phyloP scores from a whole-genome alignment of 352 stramenopile species.

The Bremia lactucae region DNA sequence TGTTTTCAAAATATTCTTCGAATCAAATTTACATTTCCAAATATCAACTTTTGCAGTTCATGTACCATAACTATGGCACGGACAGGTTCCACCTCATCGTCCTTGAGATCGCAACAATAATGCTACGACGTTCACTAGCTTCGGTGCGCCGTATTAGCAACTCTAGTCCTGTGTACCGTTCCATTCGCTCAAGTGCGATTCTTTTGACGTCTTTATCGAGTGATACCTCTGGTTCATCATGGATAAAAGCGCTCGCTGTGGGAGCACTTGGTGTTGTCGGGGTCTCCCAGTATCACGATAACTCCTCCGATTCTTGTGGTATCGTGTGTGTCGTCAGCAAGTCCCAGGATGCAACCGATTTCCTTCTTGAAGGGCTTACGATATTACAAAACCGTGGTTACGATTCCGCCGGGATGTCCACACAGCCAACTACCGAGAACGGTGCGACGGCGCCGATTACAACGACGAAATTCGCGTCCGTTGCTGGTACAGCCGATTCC shows the following conservation, averaged over 20 bases:
- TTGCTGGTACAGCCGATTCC: conserved; percentile 85
- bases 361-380: conserved; percentile 81
- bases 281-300: conserved; percentile 1
- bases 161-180: conserved; percentile 2
- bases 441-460: conserved; percentile 37
- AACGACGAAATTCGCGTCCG: conserved; percentile 93
- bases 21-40: no score
- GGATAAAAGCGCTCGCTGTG: conserved; percentile 11
- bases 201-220: not conserved
- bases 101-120: no score
- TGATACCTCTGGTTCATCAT: conserved; percentile 4
- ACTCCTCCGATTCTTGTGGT: conserved; percentile 40
- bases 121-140: conserved; percentile 14
- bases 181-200: conserved; percentile 1
- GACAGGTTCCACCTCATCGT: no score
- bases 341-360: conserved; percentile 54
- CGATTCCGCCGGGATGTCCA: conserved; percentile 95
- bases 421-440: conserved; percentile 46
- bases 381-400: conserved; percentile 94
- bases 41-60: no score
- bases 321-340: conserved; percentile 73
- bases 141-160: conserved; percentile 2
- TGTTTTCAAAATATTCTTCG: no score
- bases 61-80: no score
- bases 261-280: conserved; percentile 8